These are phyloP conservation scores for Trichoderma asperellum DNA, from an alignment of 2,329 filamentous ascomycete species.

Conservation along the genomic window DNA sequence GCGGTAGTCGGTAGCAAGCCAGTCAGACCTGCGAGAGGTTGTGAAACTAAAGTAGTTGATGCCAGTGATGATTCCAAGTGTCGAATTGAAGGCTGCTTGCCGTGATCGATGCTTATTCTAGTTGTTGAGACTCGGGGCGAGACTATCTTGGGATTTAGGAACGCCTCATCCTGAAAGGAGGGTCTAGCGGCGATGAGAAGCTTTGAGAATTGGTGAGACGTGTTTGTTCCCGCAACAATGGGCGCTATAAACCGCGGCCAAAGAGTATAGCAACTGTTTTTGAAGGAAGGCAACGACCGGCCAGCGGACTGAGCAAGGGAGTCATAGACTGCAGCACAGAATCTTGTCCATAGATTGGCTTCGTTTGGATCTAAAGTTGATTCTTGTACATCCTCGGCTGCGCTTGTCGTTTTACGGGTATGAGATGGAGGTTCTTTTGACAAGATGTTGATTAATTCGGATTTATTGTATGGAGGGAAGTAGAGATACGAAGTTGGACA, in stretches of 20 bases:
- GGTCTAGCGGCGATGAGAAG: constrained; percentile 72
- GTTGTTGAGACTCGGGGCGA: constrained; percentile 31
- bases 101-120: background rate
- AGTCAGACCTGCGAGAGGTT: constrained; percentile 50
- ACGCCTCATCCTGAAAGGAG: constrained; percentile 73
- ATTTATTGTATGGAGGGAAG: constrained; percentile 82
- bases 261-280: constrained; percentile 69
- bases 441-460: constrained; percentile 78
- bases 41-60: background rate
- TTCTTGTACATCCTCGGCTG: constrained; percentile 5
- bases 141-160: constrained; percentile 68
- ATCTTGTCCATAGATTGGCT: constrained; percentile 75
- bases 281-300: constrained; percentile 75
- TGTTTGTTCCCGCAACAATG: constrained; percentile 72
- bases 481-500: constrained; percentile 75
- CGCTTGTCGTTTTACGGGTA: constrained; percentile 51
- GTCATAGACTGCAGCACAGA: constrained; percentile 84
- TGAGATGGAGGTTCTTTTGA: constrained; percentile 53
- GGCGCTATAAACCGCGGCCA: constrained; percentile 87
- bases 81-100: background rate
- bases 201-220: constrained; percentile 80
- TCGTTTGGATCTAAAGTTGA: constrained; percentile 54
- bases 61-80: background rate
- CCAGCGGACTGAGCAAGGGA: constrained; percentile 79
- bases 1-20: constrained; percentile 70